Conservation (phyloP, 257 asterid species). For the Coffea canephora region DNA sequence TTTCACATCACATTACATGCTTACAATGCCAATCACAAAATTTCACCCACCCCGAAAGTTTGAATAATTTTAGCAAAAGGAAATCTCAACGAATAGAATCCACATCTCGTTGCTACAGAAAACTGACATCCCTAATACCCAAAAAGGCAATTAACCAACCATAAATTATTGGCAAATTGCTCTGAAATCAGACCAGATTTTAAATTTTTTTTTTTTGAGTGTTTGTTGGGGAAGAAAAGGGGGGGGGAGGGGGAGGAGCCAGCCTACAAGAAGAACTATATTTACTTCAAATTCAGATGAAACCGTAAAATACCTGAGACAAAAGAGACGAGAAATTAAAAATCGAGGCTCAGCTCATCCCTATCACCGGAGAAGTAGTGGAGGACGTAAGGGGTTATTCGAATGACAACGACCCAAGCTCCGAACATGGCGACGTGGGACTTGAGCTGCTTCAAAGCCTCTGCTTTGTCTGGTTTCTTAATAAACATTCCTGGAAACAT, state of each 20-base stretch:
- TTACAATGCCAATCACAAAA: not conserved
- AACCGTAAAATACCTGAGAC: conserved; percentile 21
- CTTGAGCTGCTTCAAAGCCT: conserved; percentile 90
- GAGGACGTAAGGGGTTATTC: conserved; percentile 72
- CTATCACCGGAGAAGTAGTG: conserved; percentile 67
- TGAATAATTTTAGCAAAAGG: not conserved
- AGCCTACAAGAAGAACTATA: not conserved
- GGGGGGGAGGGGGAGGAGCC: too few relatives aligned
- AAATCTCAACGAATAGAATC: not conserved
- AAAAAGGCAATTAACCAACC: not conserved
- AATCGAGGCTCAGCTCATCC: conserved; percentile 63
- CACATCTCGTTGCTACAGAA: not conserved
- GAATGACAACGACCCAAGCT: conserved; percentile 73
- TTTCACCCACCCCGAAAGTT: not conserved
- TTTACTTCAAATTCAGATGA: not conserved
- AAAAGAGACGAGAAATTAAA: conserved; percentile 27
- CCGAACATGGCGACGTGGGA: conserved; percentile 73
- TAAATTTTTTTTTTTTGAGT: too few relatives aligned
- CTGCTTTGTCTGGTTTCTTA: conserved; percentile 84
- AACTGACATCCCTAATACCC: not conserved
- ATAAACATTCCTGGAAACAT: conserved; percentile 92
- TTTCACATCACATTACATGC: not conserved
- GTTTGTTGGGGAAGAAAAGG: too few relatives aligned
- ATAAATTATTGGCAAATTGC: not conserved
- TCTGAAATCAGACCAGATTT: not conserved